Evolutionary conservation across 2,329 filamentous ascomycete genomes (phyloP), one percentile per base, ranked within the genome.

Genomic region (Hypoxylon sp.): DNA sequence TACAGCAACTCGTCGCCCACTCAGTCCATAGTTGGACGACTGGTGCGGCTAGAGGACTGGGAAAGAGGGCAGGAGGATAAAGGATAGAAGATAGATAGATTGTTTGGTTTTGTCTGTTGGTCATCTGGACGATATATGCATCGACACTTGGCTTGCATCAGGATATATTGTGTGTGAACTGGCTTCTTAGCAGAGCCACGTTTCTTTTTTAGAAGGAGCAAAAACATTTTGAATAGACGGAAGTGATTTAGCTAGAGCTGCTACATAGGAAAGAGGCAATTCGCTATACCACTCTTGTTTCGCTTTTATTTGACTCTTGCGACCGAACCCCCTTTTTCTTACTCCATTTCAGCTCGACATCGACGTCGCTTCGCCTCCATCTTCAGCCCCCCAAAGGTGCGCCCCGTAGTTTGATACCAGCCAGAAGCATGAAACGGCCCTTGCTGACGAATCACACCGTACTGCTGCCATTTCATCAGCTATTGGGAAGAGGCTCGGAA

Each of bases 211-310:
- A n/a, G n/a, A n/a, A n/a, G n/a, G n/a, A n/a, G n/a, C n/a, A n/a
- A 35, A 15, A 56, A 46, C 51, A 40, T 26, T 55, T n/a, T n/a
- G n/a, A 41, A 54, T 54, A 58, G 38, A 47, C 37, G 17, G 11
- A 37, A 38, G 6, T 18, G 31, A 33, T 13, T 42, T 38, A 35
- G 35, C 33, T 53, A 58, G 49, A 35, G 17, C 38, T 45, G 10
- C 7, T 45, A 18, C 7, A 18, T 17, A 7, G 31, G 18, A 35
- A 18, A 33, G 5, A 35, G 4, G 10, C 10, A 35, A 35, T 35
- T 18, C 31, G 15, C 31, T 35, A 35, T 15, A 9, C 10, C 18
- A n/a, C 31, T 35, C 7, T 9, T 11, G 31, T 35, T 35, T 35
- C 31, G 31, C 31, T 3, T 18, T 35, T n/a, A 35, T 35, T n/a